Conservation (phyloP, 1,284 basidiomycete species). For the Tilletia caries region DNA sequence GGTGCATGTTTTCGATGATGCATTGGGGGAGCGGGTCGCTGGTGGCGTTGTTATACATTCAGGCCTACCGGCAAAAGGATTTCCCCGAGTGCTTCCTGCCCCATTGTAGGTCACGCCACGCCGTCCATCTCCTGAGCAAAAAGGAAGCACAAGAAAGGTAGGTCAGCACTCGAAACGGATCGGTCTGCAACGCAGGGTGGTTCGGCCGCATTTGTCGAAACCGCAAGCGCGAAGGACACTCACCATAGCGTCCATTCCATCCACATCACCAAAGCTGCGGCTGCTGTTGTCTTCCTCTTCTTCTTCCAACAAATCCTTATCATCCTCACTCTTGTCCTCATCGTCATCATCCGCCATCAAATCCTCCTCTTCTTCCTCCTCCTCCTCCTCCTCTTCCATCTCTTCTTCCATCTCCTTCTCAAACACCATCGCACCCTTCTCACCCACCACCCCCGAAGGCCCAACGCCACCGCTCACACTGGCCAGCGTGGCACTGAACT, state of each 20-base stretch:
- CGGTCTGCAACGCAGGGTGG: too few relatives aligned
- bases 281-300: conserved; percentile 13
- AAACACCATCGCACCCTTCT: neutral
- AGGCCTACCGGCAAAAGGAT: too few relatives aligned
- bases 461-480: neutral
- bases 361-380: conserved; percentile 9
- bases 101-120: conserved; percentile 7
- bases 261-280: conserved; percentile 15
- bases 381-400: conserved; percentile 9
- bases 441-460: neutral
- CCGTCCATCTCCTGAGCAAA: conserved; percentile 10
- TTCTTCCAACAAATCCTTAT: conserved; percentile 12
- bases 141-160: too few relatives aligned
- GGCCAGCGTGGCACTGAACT: neutral
- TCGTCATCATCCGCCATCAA: neutral
- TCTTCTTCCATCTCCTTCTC: conserved; percentile 14
- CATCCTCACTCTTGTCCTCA: conserved; percentile 14
- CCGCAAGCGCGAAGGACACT: neutral
- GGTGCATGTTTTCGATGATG: too few relatives aligned
- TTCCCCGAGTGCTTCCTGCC: too few relatives aligned
- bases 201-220: neutral
- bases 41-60: too few relatives aligned
- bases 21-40: too few relatives aligned
- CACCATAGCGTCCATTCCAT: conserved; percentile 14
- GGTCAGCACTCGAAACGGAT: too few relatives aligned